Percentiles rank a stretch among this genome's conserved stretches.
These are phyloP conservation scores for Cajanus cajan DNA, from an alignment of 306 rosid species.

Conservation along the genomic window DNA sequence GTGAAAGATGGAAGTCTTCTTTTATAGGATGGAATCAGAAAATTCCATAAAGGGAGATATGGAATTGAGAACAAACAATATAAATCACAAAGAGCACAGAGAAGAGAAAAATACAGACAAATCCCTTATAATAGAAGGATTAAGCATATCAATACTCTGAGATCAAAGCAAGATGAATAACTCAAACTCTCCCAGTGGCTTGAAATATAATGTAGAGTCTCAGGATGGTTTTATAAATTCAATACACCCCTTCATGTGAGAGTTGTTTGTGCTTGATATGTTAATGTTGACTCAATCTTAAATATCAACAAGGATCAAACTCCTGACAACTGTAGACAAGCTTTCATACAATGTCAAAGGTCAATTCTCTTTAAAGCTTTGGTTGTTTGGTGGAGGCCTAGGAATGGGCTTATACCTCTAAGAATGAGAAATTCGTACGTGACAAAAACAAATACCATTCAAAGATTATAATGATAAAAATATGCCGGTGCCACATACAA, in stretches of 20 bases:
- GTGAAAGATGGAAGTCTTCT: not conserved
- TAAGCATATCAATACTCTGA: not conserved
- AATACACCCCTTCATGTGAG: not conserved
- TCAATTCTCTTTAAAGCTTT: not conserved
- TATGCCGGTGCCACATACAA: not conserved
- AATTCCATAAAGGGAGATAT: not conserved
- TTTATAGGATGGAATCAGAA: not conserved
- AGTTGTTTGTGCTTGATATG: not conserved
- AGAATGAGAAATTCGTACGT: not conserved
- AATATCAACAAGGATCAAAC: not conserved
- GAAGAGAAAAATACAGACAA: not conserved
- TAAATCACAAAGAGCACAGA: not conserved
- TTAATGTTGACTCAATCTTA: no score
- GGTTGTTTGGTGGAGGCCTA: not conserved
- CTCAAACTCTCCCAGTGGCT: not conserved
- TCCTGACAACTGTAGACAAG: not conserved
- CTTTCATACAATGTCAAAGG: not conserved
- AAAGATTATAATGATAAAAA: not conserved
- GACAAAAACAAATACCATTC: not conserved
- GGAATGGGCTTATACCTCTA: not conserved
- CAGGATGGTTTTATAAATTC: not conserved
- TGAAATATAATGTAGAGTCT: not conserved
- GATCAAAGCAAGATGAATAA: conserved; percentile 11
- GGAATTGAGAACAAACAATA: not conserved
- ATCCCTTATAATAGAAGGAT: not conserved